Conservation (phyloP, 2,329 filamentous ascomycete species). For the Whalleya microplaca region DNA sequence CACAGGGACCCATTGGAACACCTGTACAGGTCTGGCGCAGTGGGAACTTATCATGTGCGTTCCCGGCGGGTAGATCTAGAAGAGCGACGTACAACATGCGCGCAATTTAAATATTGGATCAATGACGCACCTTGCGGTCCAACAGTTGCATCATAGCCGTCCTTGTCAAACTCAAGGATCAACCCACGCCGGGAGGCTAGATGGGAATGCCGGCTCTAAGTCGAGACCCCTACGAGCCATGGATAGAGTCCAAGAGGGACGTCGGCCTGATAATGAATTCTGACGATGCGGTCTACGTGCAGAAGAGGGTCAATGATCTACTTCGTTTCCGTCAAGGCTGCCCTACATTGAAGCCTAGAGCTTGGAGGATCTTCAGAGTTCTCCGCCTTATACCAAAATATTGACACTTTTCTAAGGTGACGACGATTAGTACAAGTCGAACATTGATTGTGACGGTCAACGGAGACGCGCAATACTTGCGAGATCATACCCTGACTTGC, state of each 20-base stretch:
- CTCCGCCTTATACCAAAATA: background rate
- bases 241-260: background rate
- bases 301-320: background rate
- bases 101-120: conserved; percentile 6
- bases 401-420: background rate
- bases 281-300: background rate
- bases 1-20: conserved; percentile 1
- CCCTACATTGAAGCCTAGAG: background rate
- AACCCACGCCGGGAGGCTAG: background rate
- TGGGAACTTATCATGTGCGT: conserved; percentile 5
- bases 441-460: background rate
- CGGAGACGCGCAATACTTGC: conserved; percentile 4
- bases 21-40: conserved; percentile 2
- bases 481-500: conserved; percentile 2
- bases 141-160: background rate
- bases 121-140: background rate
- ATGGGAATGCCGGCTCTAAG: background rate
- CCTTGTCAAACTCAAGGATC: background rate
- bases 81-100: background rate
- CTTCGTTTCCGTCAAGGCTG: background rate
- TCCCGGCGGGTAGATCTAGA: conserved; percentile 7
- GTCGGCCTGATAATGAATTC: background rate
- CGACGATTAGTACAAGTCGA: background rate
- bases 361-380: background rate
- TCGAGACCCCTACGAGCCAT: background rate